Evolutionary conservation across 441 rosid species (phyloP), one percentile per base, ranked within the genome.

Genomic region (Euphorbia celastroides): DNA sequence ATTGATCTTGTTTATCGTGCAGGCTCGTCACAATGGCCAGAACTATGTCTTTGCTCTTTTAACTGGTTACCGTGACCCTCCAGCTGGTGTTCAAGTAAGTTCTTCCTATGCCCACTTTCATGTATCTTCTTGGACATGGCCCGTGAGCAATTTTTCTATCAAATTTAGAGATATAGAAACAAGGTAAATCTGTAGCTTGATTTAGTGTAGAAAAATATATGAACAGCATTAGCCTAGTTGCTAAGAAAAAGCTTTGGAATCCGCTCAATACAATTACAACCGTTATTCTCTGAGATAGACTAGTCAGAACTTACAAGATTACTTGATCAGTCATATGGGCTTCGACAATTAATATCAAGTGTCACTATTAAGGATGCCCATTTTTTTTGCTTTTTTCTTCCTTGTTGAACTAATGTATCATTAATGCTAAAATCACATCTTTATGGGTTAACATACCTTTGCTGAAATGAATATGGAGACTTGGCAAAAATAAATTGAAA

Each of bases 11-110:
- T 46, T 30, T n/a, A 0, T 65, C 61, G 81, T 62, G 65, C 84
- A 95, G 99, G 99, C 99, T 72, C 97, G 99, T 62, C 99, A 92
- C 83, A 87, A 88, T 65, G 98, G 99, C 57, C 99, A 93, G 78
- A 95, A 92, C 75, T 95, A 95, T 72, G 99, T 92, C 25, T 92
- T 95, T 70, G 85, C 97, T 62, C 99, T 95, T 74, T 78, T 96
- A 65, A 96, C 98, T 52, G 99, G 99, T 71, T 96, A 96, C 73
- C 96, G 75, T 66, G 99, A 95, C 70, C 99, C 99, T 74, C 99
- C 99, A 75, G 98, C 99, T 77, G 99, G 99, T 67, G 88, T 95
- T 74, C 65, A 82, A 70, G 99, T 90, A 85, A 73, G 32, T 72
- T 74, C 65, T 73, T 28, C 56, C 36, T 54, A 20, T 61, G 44